phyloP scores from a whole-genome alignment of 768 basidiomycete species.

The Candolleomyces eurysporus region DNA sequence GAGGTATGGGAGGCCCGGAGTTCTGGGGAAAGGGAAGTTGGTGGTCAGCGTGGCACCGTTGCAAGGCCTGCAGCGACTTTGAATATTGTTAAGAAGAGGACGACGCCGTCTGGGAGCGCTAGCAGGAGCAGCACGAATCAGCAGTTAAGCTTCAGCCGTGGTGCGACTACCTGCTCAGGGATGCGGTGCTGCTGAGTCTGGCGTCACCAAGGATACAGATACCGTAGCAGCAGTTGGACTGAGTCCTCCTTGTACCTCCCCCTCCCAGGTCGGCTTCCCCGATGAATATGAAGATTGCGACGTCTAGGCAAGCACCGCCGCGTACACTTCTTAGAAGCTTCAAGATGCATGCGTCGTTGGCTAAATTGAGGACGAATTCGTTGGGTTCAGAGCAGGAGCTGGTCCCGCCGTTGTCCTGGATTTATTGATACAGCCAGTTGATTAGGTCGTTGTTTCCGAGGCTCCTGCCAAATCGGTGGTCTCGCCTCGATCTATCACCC shows the following conservation, averaged over 20 bases:
- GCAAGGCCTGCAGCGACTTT: neutral
- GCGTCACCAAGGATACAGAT: neutral
- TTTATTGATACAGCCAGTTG: too few relatives aligned
- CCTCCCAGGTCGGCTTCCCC: neutral
- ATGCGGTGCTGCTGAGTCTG: too few relatives aligned
- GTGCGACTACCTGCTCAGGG: too few relatives aligned
- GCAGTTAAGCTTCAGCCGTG: neutral
- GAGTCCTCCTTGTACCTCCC: neutral
- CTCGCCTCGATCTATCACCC: too few relatives aligned
- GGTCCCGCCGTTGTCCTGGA: too few relatives aligned
- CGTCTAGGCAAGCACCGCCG: neutral
- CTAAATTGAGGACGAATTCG: conserved; percentile 10
- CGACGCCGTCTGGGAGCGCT: neutral
- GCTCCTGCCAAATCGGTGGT: too few relatives aligned
- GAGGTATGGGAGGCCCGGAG: too few relatives aligned
- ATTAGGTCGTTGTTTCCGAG: too few relatives aligned
- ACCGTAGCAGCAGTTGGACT: too few relatives aligned
- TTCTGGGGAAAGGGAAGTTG: conserved; percentile 10
- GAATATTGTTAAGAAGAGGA: neutral
- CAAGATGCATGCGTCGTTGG: conserved; percentile 16
- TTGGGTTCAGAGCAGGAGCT: neutral
- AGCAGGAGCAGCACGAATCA: neutral
- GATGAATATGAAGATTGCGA: conserved; percentile 2
- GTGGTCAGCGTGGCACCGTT: neutral
- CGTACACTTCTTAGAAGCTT: neutral